phyloP scores from a whole-genome alignment of 257 asterid genomes.

The Scutellaria galericulata region DNA sequence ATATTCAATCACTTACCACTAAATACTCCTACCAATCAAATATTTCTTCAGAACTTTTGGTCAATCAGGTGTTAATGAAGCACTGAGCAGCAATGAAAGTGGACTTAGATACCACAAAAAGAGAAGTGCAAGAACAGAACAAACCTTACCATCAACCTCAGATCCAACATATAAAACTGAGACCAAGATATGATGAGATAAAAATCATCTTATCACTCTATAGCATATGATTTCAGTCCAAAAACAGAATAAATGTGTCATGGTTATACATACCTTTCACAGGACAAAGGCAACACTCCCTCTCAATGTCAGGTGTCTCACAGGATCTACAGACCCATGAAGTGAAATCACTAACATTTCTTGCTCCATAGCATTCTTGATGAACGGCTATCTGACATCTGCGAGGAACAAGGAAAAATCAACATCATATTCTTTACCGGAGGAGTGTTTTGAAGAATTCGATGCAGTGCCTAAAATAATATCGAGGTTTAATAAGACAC shows the following conservation, averaged over 20 bases:
- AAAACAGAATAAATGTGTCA: conserved; percentile 19
- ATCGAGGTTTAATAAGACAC: conserved; percentile 14
- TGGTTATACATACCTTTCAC: conserved; percentile 72
- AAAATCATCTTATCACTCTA: not conserved
- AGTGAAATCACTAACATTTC: conserved; percentile 88
- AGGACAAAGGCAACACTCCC: conserved; percentile 99
- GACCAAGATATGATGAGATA: not conserved
- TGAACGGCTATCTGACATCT: conserved; percentile 99
- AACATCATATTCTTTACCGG: conserved; percentile 30
- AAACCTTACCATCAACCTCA: conserved; percentile 20
- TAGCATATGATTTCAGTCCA: conserved; percentile 18
- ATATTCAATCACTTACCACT: conserved; percentile 8
- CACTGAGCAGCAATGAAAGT: not conserved
- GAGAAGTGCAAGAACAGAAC: not conserved
- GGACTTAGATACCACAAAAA: conserved; percentile 7
- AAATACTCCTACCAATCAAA: conserved; percentile 28
- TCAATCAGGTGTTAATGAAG: conserved; percentile 3
- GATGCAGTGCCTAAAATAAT: conserved; percentile 9
- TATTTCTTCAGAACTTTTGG: conserved; percentile 11
- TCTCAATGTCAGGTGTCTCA: conserved; percentile 94
- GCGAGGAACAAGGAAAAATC: conserved; percentile 37
- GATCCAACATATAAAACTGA: conserved; percentile 1
- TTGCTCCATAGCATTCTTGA: conserved; percentile 99
- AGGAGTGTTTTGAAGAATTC: conserved; percentile 5
- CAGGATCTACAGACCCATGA: conserved; percentile 98